Percentiles rank a stretch among this genome's conserved stretches.
These are phyloP conservation scores for Keithomyces neogunnii DNA, from an alignment of 2,329 filamentous ascomycete genomes.

Conservation along the genomic window DNA sequence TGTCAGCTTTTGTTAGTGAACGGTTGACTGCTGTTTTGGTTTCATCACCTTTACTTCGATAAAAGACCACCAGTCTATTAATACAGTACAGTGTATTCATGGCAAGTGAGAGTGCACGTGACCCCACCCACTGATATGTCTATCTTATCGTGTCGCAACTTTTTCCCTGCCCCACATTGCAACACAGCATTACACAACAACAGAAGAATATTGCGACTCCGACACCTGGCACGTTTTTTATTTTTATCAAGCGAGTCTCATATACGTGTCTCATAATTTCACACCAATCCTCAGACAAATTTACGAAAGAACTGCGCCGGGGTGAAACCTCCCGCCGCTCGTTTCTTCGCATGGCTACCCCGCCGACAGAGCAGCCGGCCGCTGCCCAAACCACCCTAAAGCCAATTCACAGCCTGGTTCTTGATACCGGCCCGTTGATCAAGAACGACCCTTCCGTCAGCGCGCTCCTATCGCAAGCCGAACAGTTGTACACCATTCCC, in stretches of 20 bases:
- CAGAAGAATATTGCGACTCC: neutral
- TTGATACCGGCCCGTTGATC: constrained; percentile 89
- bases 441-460: constrained; percentile 85
- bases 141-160: neutral
- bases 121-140: neutral
- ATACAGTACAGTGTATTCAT: neutral
- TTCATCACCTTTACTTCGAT: too few species aligned
- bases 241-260: too few species aligned
- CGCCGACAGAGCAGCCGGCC: constrained; percentile 5
- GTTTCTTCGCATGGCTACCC: constrained; percentile 1
- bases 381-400: constrained; percentile 34
- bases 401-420: constrained; percentile 70
- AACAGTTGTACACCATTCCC: constrained; percentile 73
- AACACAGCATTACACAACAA: too few species aligned
- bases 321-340: neutral
- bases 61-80: too few species aligned
- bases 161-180: neutral
- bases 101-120: neutral
- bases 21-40: too few species aligned
- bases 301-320: neutral
- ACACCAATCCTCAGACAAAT: too few species aligned
- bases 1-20: too few species aligned
- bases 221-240: too few species aligned
- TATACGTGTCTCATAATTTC: too few species aligned
- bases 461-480: constrained; percentile 68